A percentile compares a stretch with the other conserved stretches of the same genome.
phyloP scores from a whole-genome alignment of 306 rosid species.

The Comarum palustre region DNA sequence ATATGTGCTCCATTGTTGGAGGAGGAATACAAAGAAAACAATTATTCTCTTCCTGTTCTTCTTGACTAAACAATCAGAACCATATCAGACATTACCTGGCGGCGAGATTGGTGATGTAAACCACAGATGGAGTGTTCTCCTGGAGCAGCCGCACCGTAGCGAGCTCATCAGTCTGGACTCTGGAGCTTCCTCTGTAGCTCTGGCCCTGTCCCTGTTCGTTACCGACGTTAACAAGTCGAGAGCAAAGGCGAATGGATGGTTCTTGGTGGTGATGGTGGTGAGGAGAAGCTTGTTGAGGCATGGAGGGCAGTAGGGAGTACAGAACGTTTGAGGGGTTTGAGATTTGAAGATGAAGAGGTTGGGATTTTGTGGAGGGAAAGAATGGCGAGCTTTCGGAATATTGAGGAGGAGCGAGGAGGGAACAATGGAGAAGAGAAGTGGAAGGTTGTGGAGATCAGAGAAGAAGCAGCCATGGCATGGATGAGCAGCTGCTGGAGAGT shows the following conservation, averaged over 20 bases:
- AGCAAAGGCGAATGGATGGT: conserved; percentile 6
- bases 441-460: conserved; percentile 59
- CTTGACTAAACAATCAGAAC: background rate
- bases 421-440: conserved; percentile 19
- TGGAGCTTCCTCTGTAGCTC: conserved; percentile 75
- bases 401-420: conserved; percentile 25
- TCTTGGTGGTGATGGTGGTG: background rate
- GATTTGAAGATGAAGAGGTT: conserved; percentile 1
- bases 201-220: no score
- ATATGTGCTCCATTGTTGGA: no score
- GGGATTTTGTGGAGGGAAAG: conserved; percentile 31
- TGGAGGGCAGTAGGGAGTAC: background rate
- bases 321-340: conserved; percentile 2
- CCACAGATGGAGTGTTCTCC: conserved; percentile 93
- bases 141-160: conserved; percentile 90
- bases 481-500: conserved; percentile 10
- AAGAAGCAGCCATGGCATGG: conserved; percentile 62
- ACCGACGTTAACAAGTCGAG: conserved; percentile 53
- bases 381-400: conserved; percentile 26
- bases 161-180: conserved; percentile 85
- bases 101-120: conserved; percentile 90
- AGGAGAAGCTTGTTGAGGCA: conserved; percentile 7
- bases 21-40: no score
- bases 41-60: no score
- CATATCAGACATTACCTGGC: conserved; percentile 38